phyloP scores from a whole-genome alignment of 2,329 filamentous ascomycete genomes.

The Fonsecaea nubica region DNA sequence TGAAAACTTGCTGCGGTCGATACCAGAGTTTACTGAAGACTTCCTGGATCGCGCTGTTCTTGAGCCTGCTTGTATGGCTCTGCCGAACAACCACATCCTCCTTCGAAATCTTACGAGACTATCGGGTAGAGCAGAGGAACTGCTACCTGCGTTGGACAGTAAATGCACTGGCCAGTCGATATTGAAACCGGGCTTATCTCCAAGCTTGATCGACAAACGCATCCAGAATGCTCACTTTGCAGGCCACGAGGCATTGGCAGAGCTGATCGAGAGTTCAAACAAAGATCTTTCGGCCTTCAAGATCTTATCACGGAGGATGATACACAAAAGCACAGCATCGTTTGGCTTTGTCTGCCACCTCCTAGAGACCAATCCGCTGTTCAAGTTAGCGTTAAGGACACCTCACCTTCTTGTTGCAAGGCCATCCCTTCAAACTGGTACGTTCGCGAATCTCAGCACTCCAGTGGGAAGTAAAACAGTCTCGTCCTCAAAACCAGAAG shows the following conservation, averaged over 20 bases:
- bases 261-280: conserved; percentile 20
- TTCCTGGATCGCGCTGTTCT: conserved; percentile 13
- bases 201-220: neutral
- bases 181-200: neutral
- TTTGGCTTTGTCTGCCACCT: conserved; percentile 36
- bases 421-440: neutral
- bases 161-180: neutral
- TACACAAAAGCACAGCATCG: conserved; percentile 41
- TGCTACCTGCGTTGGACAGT: neutral
- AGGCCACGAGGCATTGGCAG: conserved; percentile 10
- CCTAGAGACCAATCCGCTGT: conserved; percentile 37
- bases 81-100: conserved; percentile 23
- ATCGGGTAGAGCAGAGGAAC: neutral
- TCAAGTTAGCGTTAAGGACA: conserved; percentile 18
- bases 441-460: neutral
- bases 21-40: neutral
- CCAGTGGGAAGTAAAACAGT: neutral
- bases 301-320: conserved; percentile 29
- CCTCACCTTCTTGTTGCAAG: conserved; percentile 6
- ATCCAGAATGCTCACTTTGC: conserved; percentile 13
- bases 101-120: conserved; percentile 11
- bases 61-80: conserved; percentile 5
- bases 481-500: neutral
- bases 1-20: conserved; percentile 8
- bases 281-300: conserved; percentile 18